These are phyloP conservation scores for Sinapis alba DNA, from an alignment of 441 rosid species.

Conservation along the genomic window DNA sequence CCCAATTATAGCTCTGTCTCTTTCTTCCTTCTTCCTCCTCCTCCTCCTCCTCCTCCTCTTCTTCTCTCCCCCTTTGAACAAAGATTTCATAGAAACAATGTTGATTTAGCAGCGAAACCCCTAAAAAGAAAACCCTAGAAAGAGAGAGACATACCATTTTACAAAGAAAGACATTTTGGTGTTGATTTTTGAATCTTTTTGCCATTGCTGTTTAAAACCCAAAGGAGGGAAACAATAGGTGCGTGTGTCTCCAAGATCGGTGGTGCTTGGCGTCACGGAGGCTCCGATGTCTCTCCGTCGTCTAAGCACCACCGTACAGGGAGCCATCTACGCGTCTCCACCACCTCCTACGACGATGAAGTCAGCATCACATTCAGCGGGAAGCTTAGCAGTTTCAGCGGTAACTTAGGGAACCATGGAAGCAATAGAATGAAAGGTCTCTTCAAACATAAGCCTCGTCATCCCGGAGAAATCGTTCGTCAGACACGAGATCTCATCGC, in stretches of 20 bases:
- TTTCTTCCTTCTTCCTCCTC: constrained; percentile 10
- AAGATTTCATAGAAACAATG: constrained; percentile 11
- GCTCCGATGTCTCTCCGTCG: constrained; percentile 33
- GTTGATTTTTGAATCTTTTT: neutral
- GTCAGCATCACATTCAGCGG: constrained; percentile 34
- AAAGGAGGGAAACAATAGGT: constrained; percentile 27
- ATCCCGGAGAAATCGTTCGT: constrained; percentile 61
- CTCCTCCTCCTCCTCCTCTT: neutral
- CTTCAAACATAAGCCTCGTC: constrained; percentile 59
- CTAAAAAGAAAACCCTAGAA: constrained; percentile 21
- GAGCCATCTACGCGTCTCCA: constrained; percentile 41
- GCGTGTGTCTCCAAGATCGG: constrained; percentile 45
- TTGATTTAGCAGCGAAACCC: constrained; percentile 29
- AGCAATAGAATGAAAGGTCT: constrained; percentile 54
- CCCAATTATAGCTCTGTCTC: constrained; percentile 24
- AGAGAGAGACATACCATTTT: neutral
- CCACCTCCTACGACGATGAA: constrained; percentile 31
- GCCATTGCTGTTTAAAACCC: neutral
- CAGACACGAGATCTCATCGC: constrained; percentile 59
- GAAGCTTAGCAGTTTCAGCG: constrained; percentile 34
- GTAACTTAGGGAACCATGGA: constrained; percentile 29
- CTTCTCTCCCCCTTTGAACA: too few relatives aligned
- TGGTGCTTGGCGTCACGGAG: constrained; percentile 36
- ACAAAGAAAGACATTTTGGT: neutral
- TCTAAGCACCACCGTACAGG: constrained; percentile 38